Evolutionary conservation across 306 rosid species (phyloP).

Genomic region (Gynostemma pentaphyllum): DNA sequence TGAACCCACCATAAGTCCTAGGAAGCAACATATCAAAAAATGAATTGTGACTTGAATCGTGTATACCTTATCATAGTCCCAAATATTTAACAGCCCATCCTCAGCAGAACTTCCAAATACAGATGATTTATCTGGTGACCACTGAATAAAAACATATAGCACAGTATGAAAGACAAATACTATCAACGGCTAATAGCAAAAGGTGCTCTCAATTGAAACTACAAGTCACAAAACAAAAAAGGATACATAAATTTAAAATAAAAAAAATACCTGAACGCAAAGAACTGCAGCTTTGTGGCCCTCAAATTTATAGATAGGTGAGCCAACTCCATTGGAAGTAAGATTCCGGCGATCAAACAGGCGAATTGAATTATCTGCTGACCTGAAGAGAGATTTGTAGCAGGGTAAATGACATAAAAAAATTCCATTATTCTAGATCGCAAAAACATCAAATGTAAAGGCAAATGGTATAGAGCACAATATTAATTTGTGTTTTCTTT

Average conservation of each 20-base stretch:
- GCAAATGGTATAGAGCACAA: background rate
- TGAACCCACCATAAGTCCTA: background rate
- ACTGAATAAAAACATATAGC: conserved; percentile 38
- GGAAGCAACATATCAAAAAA: background rate
- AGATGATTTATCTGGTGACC: conserved; percentile 97
- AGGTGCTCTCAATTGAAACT: background rate
- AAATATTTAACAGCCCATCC: conserved; percentile 87
- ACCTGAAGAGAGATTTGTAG: conserved; percentile 40
- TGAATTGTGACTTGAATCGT: background rate
- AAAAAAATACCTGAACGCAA: conserved; percentile 73
- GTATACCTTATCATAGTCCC: conserved; percentile 90
- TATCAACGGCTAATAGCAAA: background rate
- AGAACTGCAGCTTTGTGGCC: conserved; percentile 98
- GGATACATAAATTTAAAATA: background rate
- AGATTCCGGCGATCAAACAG: conserved; percentile 97
- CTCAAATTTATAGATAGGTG: conserved; percentile 87
- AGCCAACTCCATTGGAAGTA: conserved; percentile 75
- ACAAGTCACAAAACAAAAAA: background rate
- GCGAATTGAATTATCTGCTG: conserved; percentile 92
- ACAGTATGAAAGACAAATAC: background rate
- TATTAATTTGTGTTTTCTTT: too few relatives aligned
- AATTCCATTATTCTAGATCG: background rate
- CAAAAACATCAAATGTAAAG: background rate
- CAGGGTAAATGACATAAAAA: background rate
- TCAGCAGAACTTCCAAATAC: conserved; percentile 99